These are phyloP conservation scores for Musa balbisiana DNA, from an alignment of 202 grass and related monocot species.

Conservation along the genomic window DNA sequence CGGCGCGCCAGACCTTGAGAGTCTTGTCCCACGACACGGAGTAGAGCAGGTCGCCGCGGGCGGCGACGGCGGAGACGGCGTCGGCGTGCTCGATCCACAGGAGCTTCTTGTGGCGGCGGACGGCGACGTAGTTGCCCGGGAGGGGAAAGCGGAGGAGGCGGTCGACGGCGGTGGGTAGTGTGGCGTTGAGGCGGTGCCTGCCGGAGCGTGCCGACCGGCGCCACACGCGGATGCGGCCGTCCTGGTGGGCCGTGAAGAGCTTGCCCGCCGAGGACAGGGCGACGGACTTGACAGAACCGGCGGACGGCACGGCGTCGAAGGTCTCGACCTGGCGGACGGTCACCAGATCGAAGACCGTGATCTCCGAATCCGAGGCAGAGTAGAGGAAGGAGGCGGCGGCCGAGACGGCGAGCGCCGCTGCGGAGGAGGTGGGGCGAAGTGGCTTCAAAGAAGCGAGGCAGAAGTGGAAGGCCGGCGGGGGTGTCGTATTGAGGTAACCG, in stretches of 20 bases:
- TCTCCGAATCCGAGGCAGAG: not conserved
- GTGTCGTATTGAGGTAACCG: not conserved
- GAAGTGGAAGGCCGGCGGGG: constrained; percentile 2
- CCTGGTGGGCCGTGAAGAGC: constrained; percentile 68
- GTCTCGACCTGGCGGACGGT: constrained; percentile 28
- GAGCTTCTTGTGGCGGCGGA: constrained; percentile 62
- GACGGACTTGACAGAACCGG: constrained; percentile 61
- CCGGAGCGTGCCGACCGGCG: constrained; percentile 27
- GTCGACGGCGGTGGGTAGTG: constrained; percentile 63
- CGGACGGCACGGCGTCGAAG: constrained; percentile 12
- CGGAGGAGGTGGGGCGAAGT: constrained; percentile 1
- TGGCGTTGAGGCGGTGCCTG: constrained; percentile 40
- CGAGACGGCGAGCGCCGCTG: constrained; percentile 32
- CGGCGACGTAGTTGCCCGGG: constrained; percentile 55
- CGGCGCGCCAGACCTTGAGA: constrained; percentile 72
- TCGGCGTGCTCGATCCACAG: constrained; percentile 83
- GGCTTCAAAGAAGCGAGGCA: constrained; percentile 4
- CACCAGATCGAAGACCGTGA: constrained; percentile 33
- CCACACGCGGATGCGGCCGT: constrained; percentile 66
- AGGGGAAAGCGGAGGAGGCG: constrained; percentile 61
- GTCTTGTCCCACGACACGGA: constrained; percentile 94
- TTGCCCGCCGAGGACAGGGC: constrained; percentile 26
- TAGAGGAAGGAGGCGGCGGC: constrained; percentile 33
- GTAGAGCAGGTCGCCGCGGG: constrained; percentile 56
- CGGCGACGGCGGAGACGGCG: constrained; percentile 41